Evolutionary conservation across 345 rosid species (phyloP).

Genomic region (Balakata baccata): DNA sequence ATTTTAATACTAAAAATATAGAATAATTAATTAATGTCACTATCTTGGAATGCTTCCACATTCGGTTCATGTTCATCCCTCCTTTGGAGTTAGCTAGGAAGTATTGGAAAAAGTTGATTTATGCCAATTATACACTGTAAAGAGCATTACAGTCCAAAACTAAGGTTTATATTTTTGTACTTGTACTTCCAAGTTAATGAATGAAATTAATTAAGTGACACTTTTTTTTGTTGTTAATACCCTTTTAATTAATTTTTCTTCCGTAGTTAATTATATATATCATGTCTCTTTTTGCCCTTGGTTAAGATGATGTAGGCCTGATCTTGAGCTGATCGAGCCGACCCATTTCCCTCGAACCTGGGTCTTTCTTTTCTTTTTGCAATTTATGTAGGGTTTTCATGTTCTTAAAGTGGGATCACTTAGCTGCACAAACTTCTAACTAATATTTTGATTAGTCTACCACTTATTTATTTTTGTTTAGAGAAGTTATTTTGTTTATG

Average conservation of each 20-base stretch:
- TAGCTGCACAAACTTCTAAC: conserved; percentile 16
- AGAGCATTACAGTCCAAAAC: conserved; percentile 33
- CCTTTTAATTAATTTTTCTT: background rate
- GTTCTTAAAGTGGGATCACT: conserved; percentile 13
- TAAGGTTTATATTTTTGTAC: conserved; percentile 26
- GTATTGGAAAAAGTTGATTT: conserved; percentile 23
- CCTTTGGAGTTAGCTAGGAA: background rate
- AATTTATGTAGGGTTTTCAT: conserved; percentile 29
- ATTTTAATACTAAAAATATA: background rate
- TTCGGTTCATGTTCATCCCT: conserved; percentile 19
- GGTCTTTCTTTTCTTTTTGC: conserved; percentile 30
- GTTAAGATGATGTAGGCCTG: conserved; percentile 34
- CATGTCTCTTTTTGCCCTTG: background rate
- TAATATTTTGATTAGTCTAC: background rate
- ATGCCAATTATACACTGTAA: conserved; percentile 27
- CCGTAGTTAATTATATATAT: background rate
- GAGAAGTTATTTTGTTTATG: too few species aligned
- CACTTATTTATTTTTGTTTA: too few species aligned
- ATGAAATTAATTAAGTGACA: conserved; percentile 10
- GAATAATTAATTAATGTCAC: background rate
- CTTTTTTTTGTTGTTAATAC: conserved; percentile 11
- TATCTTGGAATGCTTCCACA: background rate
- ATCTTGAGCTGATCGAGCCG: conserved; percentile 29
- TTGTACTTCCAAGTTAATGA: conserved; percentile 8
- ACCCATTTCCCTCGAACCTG: conserved; percentile 45